These are phyloP conservation scores for Fonsecaea pedrosoi DNA, from an alignment of 2,329 filamentous ascomycete species.

Conservation along the genomic window DNA sequence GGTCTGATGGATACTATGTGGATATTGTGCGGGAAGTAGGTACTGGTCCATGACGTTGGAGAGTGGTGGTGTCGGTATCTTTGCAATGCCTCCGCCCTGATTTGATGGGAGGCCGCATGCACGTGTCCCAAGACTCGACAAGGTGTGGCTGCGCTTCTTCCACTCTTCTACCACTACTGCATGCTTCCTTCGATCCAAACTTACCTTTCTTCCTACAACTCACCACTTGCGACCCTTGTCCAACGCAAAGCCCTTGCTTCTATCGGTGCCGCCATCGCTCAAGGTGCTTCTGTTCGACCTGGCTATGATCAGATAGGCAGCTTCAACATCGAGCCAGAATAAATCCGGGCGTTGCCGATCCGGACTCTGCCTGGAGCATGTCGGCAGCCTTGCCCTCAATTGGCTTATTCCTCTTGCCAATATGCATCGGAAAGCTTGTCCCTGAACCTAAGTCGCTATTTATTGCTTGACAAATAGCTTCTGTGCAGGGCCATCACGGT, in stretches of 20 bases:
- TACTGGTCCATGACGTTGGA: neutral
- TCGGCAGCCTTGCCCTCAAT: conserved; percentile 12
- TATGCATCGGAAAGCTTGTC: conserved; percentile 19
- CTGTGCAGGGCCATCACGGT: neutral
- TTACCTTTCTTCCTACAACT: neutral
- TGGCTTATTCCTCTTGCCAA: conserved; percentile 2
- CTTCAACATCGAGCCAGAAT: neutral
- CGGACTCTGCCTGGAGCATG: conserved; percentile 11
- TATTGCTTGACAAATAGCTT: conserved; percentile 3
- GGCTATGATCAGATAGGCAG: conserved; percentile 27
- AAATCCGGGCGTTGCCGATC: conserved; percentile 1
- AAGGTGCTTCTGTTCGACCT: conserved; percentile 1
- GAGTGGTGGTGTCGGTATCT: neutral
- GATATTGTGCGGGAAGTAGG: neutral
- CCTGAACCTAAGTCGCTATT: conserved; percentile 8
- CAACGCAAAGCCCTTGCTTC: neutral
- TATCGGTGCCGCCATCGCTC: neutral
- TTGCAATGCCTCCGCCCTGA: conserved; percentile 10
- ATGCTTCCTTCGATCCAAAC: conserved; percentile 1
- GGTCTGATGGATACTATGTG: neutral
- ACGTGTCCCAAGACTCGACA: conserved; percentile 15
- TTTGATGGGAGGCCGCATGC: conserved; percentile 1
- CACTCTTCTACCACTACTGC: conserved; percentile 6
- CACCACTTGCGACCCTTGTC: neutral
- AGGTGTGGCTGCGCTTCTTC: conserved; percentile 11